A percentile compares a stretch with the other conserved stretches of the same genome.
Evolutionary conservation across 2,329 filamentous ascomycete species (phyloP).

Genomic region (Mollisiaceae sp.): DNA sequence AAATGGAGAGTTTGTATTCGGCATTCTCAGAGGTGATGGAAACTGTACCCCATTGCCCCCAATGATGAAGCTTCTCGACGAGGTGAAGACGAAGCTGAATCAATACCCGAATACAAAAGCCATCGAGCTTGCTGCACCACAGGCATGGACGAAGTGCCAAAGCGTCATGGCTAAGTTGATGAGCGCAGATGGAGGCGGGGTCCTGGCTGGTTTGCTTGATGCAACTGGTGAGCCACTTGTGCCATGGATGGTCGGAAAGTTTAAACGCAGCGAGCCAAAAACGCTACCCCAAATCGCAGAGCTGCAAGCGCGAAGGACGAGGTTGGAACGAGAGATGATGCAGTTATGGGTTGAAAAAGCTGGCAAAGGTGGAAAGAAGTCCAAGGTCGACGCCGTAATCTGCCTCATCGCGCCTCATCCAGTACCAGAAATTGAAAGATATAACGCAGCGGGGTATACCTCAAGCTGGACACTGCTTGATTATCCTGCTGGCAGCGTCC

Average conservation of each 20-base stretch:
- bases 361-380: slow-evolving; percentile 3
- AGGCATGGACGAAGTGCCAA: slow-evolving; percentile 6
- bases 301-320: background rate
- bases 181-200: background rate
- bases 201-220: background rate
- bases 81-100: slow-evolving; percentile 1
- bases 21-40: background rate
- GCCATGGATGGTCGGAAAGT: slow-evolving; percentile 1
- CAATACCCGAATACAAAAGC: slow-evolving; percentile 1
- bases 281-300: background rate
- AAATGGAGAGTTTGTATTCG: background rate
- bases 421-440: slow-evolving; percentile 4
- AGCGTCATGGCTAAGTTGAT: background rate
- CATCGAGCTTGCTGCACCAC: background rate
- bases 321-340: slow-evolving; percentile 3
- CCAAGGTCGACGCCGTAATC: slow-evolving; percentile 1
- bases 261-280: background rate
- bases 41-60: background rate
- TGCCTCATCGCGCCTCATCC: background rate
- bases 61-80: slow-evolving; percentile 3
- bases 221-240: slow-evolving; percentile 2
- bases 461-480: slow-evolving; percentile 2
- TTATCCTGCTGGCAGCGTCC: slow-evolving; percentile 5
- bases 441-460: slow-evolving; percentile 3
- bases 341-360: background rate